Conservation (phyloP, 306 rosid genomes). For the Citrullus colocynthis region DNA sequence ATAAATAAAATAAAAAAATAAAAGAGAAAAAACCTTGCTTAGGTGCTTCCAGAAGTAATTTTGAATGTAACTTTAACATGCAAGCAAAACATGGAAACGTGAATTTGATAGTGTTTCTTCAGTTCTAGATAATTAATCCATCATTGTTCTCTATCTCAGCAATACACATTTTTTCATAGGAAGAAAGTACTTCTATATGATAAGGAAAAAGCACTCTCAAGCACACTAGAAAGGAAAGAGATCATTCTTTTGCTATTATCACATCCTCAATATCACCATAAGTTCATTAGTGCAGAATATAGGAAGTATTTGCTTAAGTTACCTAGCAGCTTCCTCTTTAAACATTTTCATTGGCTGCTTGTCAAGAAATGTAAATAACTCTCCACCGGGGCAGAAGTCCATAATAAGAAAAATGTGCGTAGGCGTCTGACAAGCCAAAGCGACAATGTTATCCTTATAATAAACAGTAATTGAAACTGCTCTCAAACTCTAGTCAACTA, state of each 20-base stretch:
- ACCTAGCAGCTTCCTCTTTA: constrained; percentile 90
- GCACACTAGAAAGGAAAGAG: not conserved
- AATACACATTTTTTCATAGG: not conserved
- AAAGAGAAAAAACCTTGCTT: not conserved
- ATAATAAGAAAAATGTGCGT: constrained; percentile 92
- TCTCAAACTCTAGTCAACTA: not conserved
- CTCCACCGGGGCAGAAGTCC: constrained; percentile 85
- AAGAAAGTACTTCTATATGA: not conserved
- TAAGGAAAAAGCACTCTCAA: not conserved
- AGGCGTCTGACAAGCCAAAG: constrained; percentile 48
- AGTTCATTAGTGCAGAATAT: not conserved
- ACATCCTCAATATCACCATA: not conserved
- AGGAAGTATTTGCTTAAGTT: constrained; percentile 1
- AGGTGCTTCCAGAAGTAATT: not conserved
- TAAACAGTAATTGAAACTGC: not conserved
- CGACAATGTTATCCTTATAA: constrained; percentile 15
- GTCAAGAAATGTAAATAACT: constrained; percentile 85
- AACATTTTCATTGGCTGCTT: constrained; percentile 83
- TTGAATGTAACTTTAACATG: not conserved
- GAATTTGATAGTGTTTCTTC: not conserved
- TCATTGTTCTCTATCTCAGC: not conserved
- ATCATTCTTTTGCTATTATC: not conserved
- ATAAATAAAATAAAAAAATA: too few species aligned
- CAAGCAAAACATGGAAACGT: not conserved
- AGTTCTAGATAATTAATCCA: not conserved